Evolutionary conservation across 371 early-diverging fungal genomes (phyloP).

Genomic region (Sanchytrium tribonematis): DNA sequence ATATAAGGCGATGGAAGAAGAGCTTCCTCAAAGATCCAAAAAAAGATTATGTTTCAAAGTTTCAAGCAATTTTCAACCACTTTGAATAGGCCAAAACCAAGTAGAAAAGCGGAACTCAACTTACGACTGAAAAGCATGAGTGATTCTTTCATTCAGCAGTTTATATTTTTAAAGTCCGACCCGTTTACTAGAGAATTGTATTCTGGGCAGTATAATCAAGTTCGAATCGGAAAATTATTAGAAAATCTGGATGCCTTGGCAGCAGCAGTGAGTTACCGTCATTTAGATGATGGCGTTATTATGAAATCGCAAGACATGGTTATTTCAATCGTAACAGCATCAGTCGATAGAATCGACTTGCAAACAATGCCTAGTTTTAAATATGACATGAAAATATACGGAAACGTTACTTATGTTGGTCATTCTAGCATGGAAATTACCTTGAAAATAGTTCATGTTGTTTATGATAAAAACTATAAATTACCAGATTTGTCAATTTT

Average conservation of each 20-base stretch:
- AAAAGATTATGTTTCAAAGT: neutral
- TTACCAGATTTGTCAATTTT: neutral
- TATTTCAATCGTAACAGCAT: constrained; percentile 20
- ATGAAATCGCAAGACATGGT: constrained; percentile 14
- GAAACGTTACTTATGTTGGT: constrained; percentile 43
- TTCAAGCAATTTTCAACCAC: neutral
- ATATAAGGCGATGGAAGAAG: no score
- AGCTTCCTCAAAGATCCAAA: no score
- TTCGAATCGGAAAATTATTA: constrained; percentile 22
- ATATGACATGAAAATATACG: constrained; percentile 32
- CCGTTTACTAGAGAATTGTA: constrained; percentile 32
- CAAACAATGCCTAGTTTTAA: constrained; percentile 28
- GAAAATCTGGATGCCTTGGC: constrained; percentile 62
- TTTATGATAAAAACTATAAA: neutral
- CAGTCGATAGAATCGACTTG: constrained; percentile 64
- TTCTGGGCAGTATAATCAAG: constrained; percentile 29
- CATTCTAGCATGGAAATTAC: constrained; percentile 66
- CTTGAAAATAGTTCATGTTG: constrained; percentile 12
- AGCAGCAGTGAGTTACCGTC: constrained; percentile 44
- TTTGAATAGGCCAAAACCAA: neutral
- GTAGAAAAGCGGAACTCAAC: neutral
- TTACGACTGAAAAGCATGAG: neutral
- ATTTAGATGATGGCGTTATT: constrained; percentile 29
- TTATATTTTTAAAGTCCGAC: neutral
- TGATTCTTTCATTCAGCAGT: neutral